phyloP scores from a whole-genome alignment of 2,329 filamentous ascomycete species.

The Xylariaceae sp. region DNA sequence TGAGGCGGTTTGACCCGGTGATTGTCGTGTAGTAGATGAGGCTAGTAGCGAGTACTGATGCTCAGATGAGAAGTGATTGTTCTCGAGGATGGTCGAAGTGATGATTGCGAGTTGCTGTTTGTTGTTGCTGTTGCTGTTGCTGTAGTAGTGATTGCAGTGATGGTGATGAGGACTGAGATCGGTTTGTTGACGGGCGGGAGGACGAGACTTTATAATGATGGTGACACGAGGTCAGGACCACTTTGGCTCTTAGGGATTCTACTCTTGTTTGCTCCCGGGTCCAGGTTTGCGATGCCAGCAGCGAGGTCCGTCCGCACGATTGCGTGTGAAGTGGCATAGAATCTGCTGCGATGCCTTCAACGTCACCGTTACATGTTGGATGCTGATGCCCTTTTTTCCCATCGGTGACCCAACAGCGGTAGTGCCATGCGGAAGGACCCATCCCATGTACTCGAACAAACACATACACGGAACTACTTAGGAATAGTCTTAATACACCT shows the following conservation, averaged over 20 bases:
- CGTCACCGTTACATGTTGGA: slow-evolving; percentile 11
- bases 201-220: slow-evolving; percentile 24
- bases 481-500: slow-evolving; percentile 6
- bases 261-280: slow-evolving; percentile 11
- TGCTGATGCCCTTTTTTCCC: not conserved
- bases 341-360: slow-evolving; percentile 10
- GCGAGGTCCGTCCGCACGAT: slow-evolving; percentile 8
- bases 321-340: slow-evolving; percentile 2
- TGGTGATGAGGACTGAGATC: slow-evolving; percentile 13
- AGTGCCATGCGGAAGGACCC: slow-evolving; percentile 7
- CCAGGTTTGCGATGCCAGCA: slow-evolving; percentile 7
- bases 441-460: slow-evolving; percentile 12
- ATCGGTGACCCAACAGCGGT: slow-evolving; percentile 9
- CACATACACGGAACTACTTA: slow-evolving; percentile 5
- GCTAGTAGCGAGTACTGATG: not conserved
- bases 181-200: slow-evolving; percentile 20
- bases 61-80: slow-evolving; percentile 1
- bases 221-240: slow-evolving; percentile 12
- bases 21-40: not conserved
- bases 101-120: not conserved
- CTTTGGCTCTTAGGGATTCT: slow-evolving; percentile 1
- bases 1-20: not conserved
- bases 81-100: not conserved
- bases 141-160: not conserved
- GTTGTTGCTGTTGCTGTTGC: not conserved